Base-by-base conservation (phyloP, 768 basidiomycete genomes). In the Austroboletus festivus region DNA sequence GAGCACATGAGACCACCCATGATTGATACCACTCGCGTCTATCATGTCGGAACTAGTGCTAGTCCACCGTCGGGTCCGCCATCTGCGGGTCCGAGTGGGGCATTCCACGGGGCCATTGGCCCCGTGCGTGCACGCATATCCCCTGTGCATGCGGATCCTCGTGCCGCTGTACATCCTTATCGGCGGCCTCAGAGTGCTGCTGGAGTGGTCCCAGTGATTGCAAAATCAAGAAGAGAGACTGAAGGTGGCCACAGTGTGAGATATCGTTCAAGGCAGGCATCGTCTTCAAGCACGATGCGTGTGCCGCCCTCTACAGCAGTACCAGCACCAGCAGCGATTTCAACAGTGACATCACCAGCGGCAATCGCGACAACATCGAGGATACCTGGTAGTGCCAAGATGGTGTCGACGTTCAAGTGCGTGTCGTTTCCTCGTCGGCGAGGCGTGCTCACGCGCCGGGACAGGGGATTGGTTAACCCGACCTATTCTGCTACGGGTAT, bases 1-100 rank as follows among this genome's bases (percentile, higher is more conserved):
- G 54, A 63, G 56, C 59, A 65, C 54, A 57, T 69, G 65, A 67
- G 67, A 63, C 65, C 50, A 57, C 68, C 46, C 59, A 63, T 54
- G 65, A 62, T 69, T 54, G 68, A 68, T 52, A 67, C 65, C 52
- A 50, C n/a, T 44, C 54, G 54, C 46, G 59, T 24, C 39, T 65
- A 63, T 53, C 59, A 57, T 45, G 51, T 55, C 31, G 56, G 60
- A 50, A 47, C 60, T 16, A 66, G 67, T 47, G 54, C 54, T 21
- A 67, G 65, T 35, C 62, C 67, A 20, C 22, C 65, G 8, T 69
- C 68, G 33, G 65, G 62, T 31, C 54, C 67, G n/a, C 40, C 65
- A 0, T 68, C 65, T 31, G 67, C 67, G 8, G 54, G 57, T 3
- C 58, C 55, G 21, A 50, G 54, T 33, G 34, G 38, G 16, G 41